Evolutionary conservation across 2,329 filamentous ascomycete genomes (phyloP).

Genomic region (Alternaria angustiovoidea): DNA sequence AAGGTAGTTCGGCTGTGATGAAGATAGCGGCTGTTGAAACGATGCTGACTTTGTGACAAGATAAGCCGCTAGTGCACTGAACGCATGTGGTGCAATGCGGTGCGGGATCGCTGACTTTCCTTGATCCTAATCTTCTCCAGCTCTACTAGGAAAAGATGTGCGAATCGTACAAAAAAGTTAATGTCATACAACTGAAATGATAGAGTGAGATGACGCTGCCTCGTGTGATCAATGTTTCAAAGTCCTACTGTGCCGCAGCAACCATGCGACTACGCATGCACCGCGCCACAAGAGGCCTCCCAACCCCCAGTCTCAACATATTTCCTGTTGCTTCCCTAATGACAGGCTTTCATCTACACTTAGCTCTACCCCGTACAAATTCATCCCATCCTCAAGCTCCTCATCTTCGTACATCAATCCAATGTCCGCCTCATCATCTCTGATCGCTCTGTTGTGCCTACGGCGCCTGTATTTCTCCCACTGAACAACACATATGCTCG

Average conservation of each 20-base stretch:
- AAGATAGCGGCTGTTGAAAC: too few relatives aligned
- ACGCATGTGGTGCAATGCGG: too few relatives aligned
- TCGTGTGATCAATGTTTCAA: not conserved
- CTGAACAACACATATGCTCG: not conserved
- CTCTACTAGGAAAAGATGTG: too few relatives aligned
- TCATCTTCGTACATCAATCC: not conserved
- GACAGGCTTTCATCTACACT: not conserved
- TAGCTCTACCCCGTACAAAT: not conserved
- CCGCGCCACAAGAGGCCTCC: not conserved
- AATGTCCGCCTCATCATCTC: not conserved
- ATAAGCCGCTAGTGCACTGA: too few relatives aligned
- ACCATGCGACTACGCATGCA: not conserved
- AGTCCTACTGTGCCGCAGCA: not conserved
- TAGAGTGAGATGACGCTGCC: not conserved
- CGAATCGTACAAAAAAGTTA: too few relatives aligned
- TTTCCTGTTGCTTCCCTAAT: not conserved
- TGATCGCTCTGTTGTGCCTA: not conserved
- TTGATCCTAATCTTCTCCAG: too few relatives aligned
- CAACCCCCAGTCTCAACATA: not conserved
- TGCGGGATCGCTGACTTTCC: too few relatives aligned
- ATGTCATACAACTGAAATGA: not conserved
- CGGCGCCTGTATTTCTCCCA: not conserved
- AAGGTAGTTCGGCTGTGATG: too few relatives aligned
- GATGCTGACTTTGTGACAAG: too few relatives aligned
- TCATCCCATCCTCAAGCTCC: not conserved